These are phyloP conservation scores for Talaromyces verruculosus DNA, from an alignment of 2,329 filamentous ascomycete genomes.

Conservation along the genomic window DNA sequence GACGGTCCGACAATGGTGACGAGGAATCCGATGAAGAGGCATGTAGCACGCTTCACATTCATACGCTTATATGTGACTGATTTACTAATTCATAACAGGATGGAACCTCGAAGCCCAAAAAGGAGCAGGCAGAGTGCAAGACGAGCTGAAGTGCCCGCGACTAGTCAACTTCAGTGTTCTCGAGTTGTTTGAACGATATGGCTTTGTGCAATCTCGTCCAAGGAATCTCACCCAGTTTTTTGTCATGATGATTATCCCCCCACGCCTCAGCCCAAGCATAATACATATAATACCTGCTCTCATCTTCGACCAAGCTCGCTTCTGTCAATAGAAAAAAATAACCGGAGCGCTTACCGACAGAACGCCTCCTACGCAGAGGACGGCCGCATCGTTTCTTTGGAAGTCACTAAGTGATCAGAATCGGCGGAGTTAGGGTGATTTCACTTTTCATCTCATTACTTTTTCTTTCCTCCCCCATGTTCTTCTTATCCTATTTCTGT, in stretches of 20 bases:
- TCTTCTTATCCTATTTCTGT: slow-evolving; percentile 8
- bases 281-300: slow-evolving; percentile 22
- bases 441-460: slow-evolving; percentile 10
- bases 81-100: slow-evolving; percentile 58
- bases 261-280: slow-evolving; percentile 18
- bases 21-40: slow-evolving; percentile 63
- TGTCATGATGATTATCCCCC: slow-evolving; percentile 11
- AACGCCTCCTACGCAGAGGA: slow-evolving; percentile 8
- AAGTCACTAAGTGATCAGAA: slow-evolving; percentile 14
- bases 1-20: slow-evolving; percentile 64
- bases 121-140: slow-evolving; percentile 94
- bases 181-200: not conserved
- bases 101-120: slow-evolving; percentile 84
- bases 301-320: slow-evolving; percentile 14
- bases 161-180: not conserved
- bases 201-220: not conserved
- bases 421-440: slow-evolving; percentile 20
- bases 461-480: not conserved
- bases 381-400: slow-evolving; percentile 13
- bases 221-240: slow-evolving; percentile 9
- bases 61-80: not conserved
- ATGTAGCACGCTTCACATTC: slow-evolving; percentile 23
- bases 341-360: slow-evolving; percentile 18
- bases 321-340: slow-evolving; percentile 16
- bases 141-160: slow-evolving; percentile 65